Evolutionary conservation across 192 early-diverging fungal genomes (phyloP).

Genomic region (Backusella circina): DNA sequence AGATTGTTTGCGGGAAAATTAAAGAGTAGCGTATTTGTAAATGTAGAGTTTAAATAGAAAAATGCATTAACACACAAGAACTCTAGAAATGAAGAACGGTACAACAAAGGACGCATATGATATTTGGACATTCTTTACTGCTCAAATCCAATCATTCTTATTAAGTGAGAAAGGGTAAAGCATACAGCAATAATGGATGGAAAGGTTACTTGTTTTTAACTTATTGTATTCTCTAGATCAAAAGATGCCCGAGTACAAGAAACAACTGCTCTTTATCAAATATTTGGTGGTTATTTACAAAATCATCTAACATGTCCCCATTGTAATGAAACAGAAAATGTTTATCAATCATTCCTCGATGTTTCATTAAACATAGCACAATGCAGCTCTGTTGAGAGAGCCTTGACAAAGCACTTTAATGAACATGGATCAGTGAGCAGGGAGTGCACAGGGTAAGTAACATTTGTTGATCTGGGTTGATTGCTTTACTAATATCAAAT

Average conservation of each 20-base stretch:
- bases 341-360: slow-evolving; percentile 70
- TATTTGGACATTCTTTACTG: slow-evolving; percentile 67
- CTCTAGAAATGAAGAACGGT: slow-evolving; percentile 67
- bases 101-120: slow-evolving; percentile 86
- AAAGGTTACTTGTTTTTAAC: not conserved
- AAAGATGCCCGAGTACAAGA: slow-evolving; percentile 69
- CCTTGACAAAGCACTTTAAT: slow-evolving; percentile 54
- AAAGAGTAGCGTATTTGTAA: slow-evolving; percentile 40
- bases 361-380: slow-evolving; percentile 72
- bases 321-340: slow-evolving; percentile 72
- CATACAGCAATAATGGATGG: not conserved
- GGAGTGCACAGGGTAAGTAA: slow-evolving; percentile 1
- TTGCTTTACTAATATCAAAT: not conserved
- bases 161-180: slow-evolving; percentile 45
- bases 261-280: slow-evolving; percentile 73
- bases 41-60: not conserved
- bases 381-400: slow-evolving; percentile 62
- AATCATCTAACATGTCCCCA: slow-evolving; percentile 68
- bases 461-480: not conserved
- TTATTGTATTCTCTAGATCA: slow-evolving; percentile 33
- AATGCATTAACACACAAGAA: slow-evolving; percentile 23
- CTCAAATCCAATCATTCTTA: slow-evolving; percentile 62
- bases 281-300: slow-evolving; percentile 83
- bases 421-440: not conserved
- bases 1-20: slow-evolving; percentile 58